phyloP scores from a whole-genome alignment of 73 alveolate species.

The Tetrahymena borealis region DNA sequence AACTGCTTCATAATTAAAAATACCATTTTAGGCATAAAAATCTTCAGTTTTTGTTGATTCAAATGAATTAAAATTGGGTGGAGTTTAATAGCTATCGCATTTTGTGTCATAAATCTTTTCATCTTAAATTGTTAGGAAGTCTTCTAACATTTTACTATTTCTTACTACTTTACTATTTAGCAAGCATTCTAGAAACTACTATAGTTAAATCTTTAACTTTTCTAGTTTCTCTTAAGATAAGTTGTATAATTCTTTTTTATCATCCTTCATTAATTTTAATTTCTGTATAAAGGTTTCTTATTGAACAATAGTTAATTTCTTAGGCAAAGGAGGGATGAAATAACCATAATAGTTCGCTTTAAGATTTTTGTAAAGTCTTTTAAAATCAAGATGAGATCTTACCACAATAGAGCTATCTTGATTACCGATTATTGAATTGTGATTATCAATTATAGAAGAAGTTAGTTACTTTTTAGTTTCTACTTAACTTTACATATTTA shows the following conservation, averaged over 20 bases:
- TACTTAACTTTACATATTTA: too few relatives aligned
- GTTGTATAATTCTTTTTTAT: background rate
- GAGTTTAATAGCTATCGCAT: background rate
- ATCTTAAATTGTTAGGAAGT: background rate
- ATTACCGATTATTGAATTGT: background rate
- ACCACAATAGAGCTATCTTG: background rate
- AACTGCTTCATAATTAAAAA: background rate
- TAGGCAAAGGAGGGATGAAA: background rate
- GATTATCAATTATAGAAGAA: background rate
- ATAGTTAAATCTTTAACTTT: background rate
- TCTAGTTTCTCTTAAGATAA: background rate
- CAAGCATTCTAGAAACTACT: background rate
- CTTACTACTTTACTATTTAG: background rate
- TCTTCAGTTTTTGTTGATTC: background rate
- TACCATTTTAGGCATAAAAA: background rate
- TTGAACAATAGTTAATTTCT: background rate
- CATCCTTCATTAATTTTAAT: background rate
- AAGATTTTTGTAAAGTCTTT: background rate
- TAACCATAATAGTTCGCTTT: background rate
- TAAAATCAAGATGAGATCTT: background rate
- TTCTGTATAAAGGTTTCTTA: background rate
- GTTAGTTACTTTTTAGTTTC: too few relatives aligned
- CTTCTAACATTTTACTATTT: background rate
- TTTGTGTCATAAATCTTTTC: background rate
- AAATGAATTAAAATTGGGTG: background rate